These are phyloP conservation scores for Gastrolobium bilobum DNA, from an alignment of 306 rosid genomes.

Conservation along the genomic window DNA sequence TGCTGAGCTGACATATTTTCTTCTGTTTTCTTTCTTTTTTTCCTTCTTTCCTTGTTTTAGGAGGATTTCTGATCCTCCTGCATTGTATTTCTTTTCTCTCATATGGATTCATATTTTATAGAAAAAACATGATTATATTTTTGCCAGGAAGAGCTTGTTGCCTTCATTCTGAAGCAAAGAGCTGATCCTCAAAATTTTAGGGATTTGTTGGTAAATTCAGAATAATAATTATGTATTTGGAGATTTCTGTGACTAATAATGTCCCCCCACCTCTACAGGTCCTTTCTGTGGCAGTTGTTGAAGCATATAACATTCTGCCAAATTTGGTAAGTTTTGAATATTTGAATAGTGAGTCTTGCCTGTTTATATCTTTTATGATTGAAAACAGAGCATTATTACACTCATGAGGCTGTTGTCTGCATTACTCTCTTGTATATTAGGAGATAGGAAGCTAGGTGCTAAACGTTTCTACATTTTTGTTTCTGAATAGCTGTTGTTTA, in stretches of 20 bases:
- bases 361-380: conserved; percentile 17
- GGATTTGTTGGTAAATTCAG: not conserved
- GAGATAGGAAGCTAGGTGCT: conserved; percentile 10
- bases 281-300: conserved; percentile 73
- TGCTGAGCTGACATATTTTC: too few relatives aligned
- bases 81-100: not conserved
- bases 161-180: not conserved
- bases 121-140: not conserved
- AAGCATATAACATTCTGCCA: conserved; percentile 87
- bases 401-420: conserved; percentile 25
- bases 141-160: not conserved
- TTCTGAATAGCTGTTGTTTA: conserved; percentile 35
- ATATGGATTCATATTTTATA: not conserved
- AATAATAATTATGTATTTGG: not conserved
- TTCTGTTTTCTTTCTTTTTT: too few relatives aligned
- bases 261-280: conserved; percentile 52
- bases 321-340: conserved; percentile 67
- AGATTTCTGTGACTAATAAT: conserved; percentile 35
- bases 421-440: not conserved
- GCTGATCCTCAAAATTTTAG: not conserved
- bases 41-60: too few relatives aligned
- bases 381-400: not conserved
- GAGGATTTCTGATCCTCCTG: too few relatives aligned
- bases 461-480: not conserved
- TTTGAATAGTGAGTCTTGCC: conserved; percentile 32